phyloP scores from a whole-genome alignment of 1,139 yeast species.

The Wickerhamiella infanticola region DNA sequence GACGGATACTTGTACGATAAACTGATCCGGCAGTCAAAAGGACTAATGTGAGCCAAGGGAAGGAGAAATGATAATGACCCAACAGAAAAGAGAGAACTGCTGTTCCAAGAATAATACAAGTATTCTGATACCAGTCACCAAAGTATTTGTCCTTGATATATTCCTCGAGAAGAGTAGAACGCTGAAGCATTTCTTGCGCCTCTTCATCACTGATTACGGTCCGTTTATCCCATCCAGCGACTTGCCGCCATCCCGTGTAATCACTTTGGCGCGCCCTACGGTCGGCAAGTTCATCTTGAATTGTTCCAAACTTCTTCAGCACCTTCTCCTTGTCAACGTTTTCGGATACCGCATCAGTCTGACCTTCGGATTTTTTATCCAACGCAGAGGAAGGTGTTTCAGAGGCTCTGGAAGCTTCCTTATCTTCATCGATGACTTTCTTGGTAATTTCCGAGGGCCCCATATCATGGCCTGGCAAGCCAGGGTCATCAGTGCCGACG shows the following conservation, averaged over 20 bases:
- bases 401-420: no score
- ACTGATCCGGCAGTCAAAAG: constrained; percentile 44
- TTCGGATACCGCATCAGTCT: neutral
- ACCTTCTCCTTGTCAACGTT: constrained; percentile 3
- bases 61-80: constrained; percentile 61
- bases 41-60: constrained; percentile 69
- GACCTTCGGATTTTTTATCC: neutral
- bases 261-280: constrained; percentile 13
- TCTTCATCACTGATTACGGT: constrained; percentile 44
- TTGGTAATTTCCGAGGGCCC: neutral
- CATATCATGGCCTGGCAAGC: constrained; percentile 11
- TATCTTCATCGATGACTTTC: constrained; percentile 1
- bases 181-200: constrained; percentile 52
- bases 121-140: constrained; percentile 94
- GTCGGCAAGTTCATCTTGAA: constrained; percentile 7
- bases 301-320: constrained; percentile 6
- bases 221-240: constrained; percentile 67
- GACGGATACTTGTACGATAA: constrained; percentile 72
- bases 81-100: constrained; percentile 60
- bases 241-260: constrained; percentile 78
- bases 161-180: constrained; percentile 54
- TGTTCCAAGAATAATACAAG: constrained; percentile 48
- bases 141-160: constrained; percentile 55
- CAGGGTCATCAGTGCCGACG: constrained; percentile 12
- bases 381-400: neutral